phyloP scores from a whole-genome alignment of 805 yeast genomes.

The Starmera pachycereana region DNA sequence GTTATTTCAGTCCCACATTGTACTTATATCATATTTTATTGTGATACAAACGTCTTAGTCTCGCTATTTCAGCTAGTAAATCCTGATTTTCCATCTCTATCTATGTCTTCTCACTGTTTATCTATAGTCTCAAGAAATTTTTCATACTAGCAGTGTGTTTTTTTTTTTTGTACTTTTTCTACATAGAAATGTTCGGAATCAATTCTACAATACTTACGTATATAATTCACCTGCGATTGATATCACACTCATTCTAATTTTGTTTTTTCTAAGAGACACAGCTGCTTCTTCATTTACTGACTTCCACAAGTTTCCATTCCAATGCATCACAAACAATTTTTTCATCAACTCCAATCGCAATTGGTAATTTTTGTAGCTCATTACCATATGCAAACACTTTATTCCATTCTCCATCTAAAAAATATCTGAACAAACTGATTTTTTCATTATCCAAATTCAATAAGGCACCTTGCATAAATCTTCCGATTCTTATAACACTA shows the following conservation, averaged over 20 bases:
- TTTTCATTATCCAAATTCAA: background rate
- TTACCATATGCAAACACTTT: background rate
- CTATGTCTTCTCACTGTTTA: too few relatives aligned
- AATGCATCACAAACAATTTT: background rate
- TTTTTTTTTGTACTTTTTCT: too few relatives aligned
- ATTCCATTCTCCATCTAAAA: background rate
- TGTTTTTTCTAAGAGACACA: too few relatives aligned
- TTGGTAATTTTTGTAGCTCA: background rate
- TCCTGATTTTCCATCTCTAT: background rate
- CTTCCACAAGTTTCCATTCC: background rate
- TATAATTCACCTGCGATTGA: too few relatives aligned
- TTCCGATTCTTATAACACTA: slow-evolving; percentile 1
- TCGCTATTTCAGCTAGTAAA: background rate
- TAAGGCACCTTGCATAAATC: background rate
- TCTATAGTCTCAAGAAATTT: too few relatives aligned
- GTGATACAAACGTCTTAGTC: background rate
- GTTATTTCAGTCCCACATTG: background rate
- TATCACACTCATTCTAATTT: too few relatives aligned
- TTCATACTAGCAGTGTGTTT: too few relatives aligned
- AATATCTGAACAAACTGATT: background rate
- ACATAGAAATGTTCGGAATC: too few relatives aligned
- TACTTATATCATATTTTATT: background rate
- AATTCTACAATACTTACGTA: too few relatives aligned
- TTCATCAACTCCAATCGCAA: background rate
- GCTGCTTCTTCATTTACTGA: background rate